Evolutionary conservation across 2,329 filamentous ascomycete species (phyloP).

Genomic region (Trichophyton verrucosum): DNA sequence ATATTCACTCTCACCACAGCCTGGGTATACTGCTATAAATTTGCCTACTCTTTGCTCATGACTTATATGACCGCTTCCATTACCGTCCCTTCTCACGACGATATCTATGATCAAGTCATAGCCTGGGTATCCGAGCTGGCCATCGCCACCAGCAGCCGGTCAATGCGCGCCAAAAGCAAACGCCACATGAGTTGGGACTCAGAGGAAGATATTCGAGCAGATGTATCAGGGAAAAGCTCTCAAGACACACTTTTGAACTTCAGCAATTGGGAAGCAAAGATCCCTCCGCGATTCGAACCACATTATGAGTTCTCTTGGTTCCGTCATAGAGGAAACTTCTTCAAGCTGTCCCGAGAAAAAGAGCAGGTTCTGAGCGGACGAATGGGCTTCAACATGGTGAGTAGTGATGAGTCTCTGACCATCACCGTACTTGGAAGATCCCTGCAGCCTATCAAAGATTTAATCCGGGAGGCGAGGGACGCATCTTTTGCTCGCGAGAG

Average conservation of each 20-base stretch:
- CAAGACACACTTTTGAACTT: conserved; percentile 36
- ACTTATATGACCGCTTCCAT: conserved; percentile 34
- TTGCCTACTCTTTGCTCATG: conserved; percentile 22
- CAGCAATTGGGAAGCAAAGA: conserved; percentile 36
- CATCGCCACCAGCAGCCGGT: conserved; percentile 39
- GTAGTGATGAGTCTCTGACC: conserved; percentile 31
- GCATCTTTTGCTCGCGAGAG: conserved; percentile 33
- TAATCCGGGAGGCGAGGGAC: conserved; percentile 35
- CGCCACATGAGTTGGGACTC: conserved; percentile 43
- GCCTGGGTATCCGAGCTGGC: conserved; percentile 46
- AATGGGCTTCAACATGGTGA: conserved; percentile 10
- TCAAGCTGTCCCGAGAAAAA: conserved; percentile 31
- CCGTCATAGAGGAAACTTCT: conserved; percentile 30
- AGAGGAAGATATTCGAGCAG: conserved; percentile 21
- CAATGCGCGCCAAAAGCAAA: conserved; percentile 45
- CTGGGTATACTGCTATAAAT: conserved; percentile 25
- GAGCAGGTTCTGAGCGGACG: conserved; percentile 18
- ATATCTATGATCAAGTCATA: conserved; percentile 49
- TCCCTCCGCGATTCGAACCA: conserved; percentile 39
- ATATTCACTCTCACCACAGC: conserved; percentile 31
- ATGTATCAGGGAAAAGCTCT: conserved; percentile 15
- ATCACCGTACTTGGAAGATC: conserved; percentile 38
- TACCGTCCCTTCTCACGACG: conserved; percentile 43
- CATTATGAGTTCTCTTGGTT: conserved; percentile 37
- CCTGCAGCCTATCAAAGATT: conserved; percentile 37